Percentiles rank a stretch among this genome's conserved stretches.
These are phyloP conservation scores for Groenewaldozyma salmanticensis DNA, from an alignment of 805 yeast species.

Conservation along the genomic window DNA sequence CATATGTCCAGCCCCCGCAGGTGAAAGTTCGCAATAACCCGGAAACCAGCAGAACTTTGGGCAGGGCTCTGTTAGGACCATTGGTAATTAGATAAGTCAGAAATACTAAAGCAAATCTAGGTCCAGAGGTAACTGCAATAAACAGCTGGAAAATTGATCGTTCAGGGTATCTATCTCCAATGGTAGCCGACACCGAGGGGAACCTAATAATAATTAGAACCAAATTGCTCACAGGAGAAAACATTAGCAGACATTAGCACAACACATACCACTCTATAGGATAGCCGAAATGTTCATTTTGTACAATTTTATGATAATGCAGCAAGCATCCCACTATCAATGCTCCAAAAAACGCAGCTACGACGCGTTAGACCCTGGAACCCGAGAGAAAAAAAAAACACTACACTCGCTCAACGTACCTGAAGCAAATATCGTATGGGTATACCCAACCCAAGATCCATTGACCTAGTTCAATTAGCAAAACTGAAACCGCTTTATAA, in stretches of 20 bases:
- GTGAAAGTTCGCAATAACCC: slow-evolving; percentile 89
- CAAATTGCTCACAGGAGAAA: too few relatives aligned
- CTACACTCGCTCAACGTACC: slow-evolving; percentile 8
- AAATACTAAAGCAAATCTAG: slow-evolving; percentile 63
- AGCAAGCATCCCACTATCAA: slow-evolving; percentile 61
- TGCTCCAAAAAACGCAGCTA: slow-evolving; percentile 65
- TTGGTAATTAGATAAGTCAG: slow-evolving; percentile 35
- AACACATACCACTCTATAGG: slow-evolving; percentile 99
- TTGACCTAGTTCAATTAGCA: slow-evolving; percentile 31
- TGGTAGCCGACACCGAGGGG: slow-evolving; percentile 93
- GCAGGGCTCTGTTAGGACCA: slow-evolving; percentile 29
- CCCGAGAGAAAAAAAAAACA: not conserved
- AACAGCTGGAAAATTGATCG: slow-evolving; percentile 83
- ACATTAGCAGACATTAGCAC: too few relatives aligned
- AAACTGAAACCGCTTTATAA: not conserved
- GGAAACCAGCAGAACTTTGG: slow-evolving; percentile 29
- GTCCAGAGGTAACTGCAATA: slow-evolving; percentile 90
- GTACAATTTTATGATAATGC: slow-evolving; percentile 82
- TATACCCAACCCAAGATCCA: slow-evolving; percentile 57
- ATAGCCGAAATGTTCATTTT: slow-evolving; percentile 77
- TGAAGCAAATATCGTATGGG: slow-evolving; percentile 64
- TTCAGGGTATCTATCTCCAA: slow-evolving; percentile 96
- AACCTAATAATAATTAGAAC: too few relatives aligned
- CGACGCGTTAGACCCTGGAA: not conserved
- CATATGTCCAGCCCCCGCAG: slow-evolving; percentile 98